Evolutionary conservation across 1,284 basidiomycete genomes (phyloP), one percentile per base, ranked within the genome.

Genomic region (Mycena sp.): DNA sequence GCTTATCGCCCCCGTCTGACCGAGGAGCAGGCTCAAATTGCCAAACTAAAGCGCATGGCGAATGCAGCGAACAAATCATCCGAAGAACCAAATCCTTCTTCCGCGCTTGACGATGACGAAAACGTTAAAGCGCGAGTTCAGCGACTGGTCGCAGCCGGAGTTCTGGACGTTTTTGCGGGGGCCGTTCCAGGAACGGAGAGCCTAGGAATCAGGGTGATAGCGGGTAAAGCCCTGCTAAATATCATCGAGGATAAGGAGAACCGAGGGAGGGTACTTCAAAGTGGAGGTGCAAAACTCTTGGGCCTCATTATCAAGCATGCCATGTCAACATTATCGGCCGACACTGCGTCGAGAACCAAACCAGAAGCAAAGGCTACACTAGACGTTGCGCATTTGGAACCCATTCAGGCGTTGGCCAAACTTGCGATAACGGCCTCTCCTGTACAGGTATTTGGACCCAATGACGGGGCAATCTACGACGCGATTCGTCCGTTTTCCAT

Each of bases 391-490:
- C 86, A 88, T 69, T 83, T 97, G 9, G 85, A 89, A 14, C 86
- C 95, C 0, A 87, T 95, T 39, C 97, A 99, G 80, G 96, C 96
- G 0, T 84, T 99, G 18, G 95, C 96, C 13, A 98, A 98, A 79
- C 90, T 99, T 41, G 86, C 95, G 63, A 99, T 99, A 77, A 97
- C 97, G 0, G 87, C 95, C 1, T 92, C 96, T 16, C 97, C 97
- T 0, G 82, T 95, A 1, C 91, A 96, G 71, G 93, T 99, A 41
- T 98, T 97, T 82, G 94, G 95, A 3, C 94, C 96, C 1, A 87
- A 92, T 75, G 86, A 90, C 50, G 91, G 93, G 3, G 89, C 89
- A 3, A 86, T 93, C n/a, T 89, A 92, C 76, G 95, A 97, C 79
- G 90, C 91, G 5, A 90, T 97, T 68, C 87, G 91, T 1, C 95